Evolutionary conservation across 768 basidiomycete species (phyloP).

Genomic region (Leccinum uliginosum): DNA sequence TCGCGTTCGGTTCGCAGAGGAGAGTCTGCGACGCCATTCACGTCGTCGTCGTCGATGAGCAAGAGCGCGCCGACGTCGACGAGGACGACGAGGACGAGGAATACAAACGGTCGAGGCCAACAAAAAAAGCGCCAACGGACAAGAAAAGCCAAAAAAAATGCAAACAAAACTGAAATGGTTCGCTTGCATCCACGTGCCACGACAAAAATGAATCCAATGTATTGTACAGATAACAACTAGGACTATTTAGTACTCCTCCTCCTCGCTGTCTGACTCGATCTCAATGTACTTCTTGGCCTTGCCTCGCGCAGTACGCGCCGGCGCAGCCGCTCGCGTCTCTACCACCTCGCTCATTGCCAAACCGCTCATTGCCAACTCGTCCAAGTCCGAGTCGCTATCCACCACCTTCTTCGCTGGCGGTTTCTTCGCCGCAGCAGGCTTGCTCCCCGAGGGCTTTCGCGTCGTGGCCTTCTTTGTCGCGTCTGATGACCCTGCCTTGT

Average conservation of each 20-base stretch:
- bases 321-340: conserved; percentile 38
- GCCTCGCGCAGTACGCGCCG: conserved; percentile 46
- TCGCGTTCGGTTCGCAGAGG: background rate
- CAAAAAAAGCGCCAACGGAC: background rate
- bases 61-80: conserved; percentile 9
- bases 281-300: conserved; percentile 62
- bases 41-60: background rate
- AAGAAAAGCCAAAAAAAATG: background rate
- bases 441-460: conserved; percentile 55
- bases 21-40: background rate
- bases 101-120: background rate
- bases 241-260: conserved; percentile 45
- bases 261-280: conserved; percentile 45
- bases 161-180: background rate
- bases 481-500: conserved; percentile 37
- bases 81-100: background rate
- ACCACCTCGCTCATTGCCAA: conserved; percentile 39
- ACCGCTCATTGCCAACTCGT: conserved; percentile 27
- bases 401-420: conserved; percentile 35
- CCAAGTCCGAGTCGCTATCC: conserved; percentile 43
- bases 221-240: background rate
- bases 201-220: background rate
- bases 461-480: conserved; percentile 37
- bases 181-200: conserved; percentile 19
- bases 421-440: conserved; percentile 57